Evolutionary conservation across 2,329 filamentous ascomycete genomes (phyloP).

Genomic region (Magnaporthiopsis incrustans): DNA sequence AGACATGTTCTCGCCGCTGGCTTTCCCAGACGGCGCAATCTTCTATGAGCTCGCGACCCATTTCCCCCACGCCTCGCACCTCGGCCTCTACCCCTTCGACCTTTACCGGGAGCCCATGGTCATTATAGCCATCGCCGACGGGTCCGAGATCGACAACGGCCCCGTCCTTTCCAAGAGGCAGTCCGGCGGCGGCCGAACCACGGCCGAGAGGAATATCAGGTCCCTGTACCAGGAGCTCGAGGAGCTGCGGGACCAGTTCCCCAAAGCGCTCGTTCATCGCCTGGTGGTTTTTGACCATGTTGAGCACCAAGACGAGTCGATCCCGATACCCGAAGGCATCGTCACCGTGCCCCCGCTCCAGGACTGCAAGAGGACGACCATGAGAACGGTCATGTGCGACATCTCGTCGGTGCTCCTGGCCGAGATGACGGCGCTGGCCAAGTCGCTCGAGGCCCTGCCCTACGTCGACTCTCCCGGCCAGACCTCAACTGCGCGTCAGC

Average conservation of each 20-base stretch:
- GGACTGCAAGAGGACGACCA: conserved; percentile 66
- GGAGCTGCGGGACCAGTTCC: conserved; percentile 62
- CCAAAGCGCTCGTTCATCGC: conserved; percentile 69
- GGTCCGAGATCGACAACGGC: conserved; percentile 54
- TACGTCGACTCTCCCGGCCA: conserved; percentile 70
- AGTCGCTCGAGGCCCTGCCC: conserved; percentile 62
- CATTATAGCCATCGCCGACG: conserved; percentile 80
- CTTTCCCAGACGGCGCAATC: conserved; percentile 77
- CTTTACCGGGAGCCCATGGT: conserved; percentile 77
- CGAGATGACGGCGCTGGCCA: conserved; percentile 68
- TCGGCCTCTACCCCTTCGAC: conserved; percentile 81
- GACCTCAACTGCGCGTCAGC: conserved; percentile 28
- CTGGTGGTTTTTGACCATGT: conserved; percentile 73
- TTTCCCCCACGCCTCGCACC: conserved; percentile 69
- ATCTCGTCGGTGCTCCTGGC: conserved; percentile 66
- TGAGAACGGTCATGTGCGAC: conserved; percentile 74
- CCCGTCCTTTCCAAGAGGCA: conserved; percentile 45
- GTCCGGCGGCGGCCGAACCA: conserved; percentile 42
- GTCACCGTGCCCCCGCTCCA: conserved; percentile 61
- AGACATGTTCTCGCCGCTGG: conserved; percentile 92
- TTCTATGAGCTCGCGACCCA: conserved; percentile 83
- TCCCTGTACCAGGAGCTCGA: conserved; percentile 60
- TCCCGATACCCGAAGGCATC: conserved; percentile 59
- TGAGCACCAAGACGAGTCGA: conserved; percentile 35
- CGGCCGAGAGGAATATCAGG: conserved; percentile 49